These are phyloP conservation scores for Austroboletus rostrupii DNA, from an alignment of 1,284 basidiomycete genomes.

Conservation along the genomic window DNA sequence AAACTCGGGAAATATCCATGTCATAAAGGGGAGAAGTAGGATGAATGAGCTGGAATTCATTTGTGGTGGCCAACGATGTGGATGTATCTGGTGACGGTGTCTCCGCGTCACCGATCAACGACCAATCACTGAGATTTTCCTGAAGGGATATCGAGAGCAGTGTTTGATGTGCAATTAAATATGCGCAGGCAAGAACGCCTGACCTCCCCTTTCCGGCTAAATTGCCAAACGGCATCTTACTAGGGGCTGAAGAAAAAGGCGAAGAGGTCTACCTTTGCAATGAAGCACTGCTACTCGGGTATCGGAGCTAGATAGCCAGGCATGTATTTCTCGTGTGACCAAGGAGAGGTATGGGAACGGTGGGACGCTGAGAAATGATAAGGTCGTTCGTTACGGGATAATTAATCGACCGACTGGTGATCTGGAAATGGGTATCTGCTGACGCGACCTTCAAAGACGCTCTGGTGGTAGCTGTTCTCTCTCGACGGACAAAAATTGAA, in stretches of 20 bases:
- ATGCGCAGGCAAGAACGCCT: constrained; percentile 77
- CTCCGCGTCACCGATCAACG: constrained; percentile 18
- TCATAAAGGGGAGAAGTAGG: constrained; percentile 1
- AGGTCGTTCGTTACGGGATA: neutral
- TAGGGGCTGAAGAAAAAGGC: constrained; percentile 3
- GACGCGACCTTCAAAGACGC: constrained; percentile 64
- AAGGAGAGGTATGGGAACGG: constrained; percentile 79
- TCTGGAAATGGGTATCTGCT: constrained; percentile 88
- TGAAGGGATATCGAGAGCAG: constrained; percentile 6
- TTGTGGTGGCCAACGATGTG: neutral
- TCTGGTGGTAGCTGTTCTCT: constrained; percentile 66
- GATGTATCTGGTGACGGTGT: constrained; percentile 9
- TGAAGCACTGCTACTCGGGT: constrained; percentile 80
- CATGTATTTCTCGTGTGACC: constrained; percentile 71
- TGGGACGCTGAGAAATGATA: constrained; percentile 52
- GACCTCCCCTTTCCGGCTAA: constrained; percentile 79
- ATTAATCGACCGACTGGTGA: constrained; percentile 60
- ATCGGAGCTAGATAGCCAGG: constrained; percentile 70
- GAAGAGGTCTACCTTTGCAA: constrained; percentile 66
- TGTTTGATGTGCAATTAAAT: constrained; percentile 55
- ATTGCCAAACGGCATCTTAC: constrained; percentile 5
- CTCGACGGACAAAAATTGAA: constrained; percentile 85
- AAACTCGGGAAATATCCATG: constrained; percentile 10
- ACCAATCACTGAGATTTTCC: constrained; percentile 16
- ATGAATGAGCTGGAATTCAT: neutral